phyloP scores from a whole-genome alignment of 2,329 filamentous ascomycete genomes.

The Fusarium sp. region DNA sequence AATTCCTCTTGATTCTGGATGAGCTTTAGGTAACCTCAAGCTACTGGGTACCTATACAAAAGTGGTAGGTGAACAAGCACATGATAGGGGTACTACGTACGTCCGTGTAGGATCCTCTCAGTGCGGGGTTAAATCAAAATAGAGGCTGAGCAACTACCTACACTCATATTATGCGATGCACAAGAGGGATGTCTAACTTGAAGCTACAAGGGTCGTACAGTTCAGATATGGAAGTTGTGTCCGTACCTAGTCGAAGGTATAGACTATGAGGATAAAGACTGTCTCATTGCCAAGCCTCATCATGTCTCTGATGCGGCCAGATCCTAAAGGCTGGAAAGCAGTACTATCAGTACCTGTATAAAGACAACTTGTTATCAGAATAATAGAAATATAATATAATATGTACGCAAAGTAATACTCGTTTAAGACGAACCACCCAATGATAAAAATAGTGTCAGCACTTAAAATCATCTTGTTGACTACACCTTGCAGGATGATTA shows the following conservation, averaged over 20 bases:
- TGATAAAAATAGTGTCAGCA: background rate
- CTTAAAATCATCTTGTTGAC: background rate
- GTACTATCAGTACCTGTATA: background rate
- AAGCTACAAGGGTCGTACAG: slow-evolving; percentile 3
- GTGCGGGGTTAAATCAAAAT: slow-evolving; percentile 19
- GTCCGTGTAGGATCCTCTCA: background rate
- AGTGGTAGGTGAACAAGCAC: slow-evolving; percentile 22
- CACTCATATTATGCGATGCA: background rate
- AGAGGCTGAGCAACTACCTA: slow-evolving; percentile 9
- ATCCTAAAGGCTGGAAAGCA: background rate
- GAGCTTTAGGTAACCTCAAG: background rate
- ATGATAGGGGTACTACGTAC: slow-evolving; percentile 12
- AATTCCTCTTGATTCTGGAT: background rate
- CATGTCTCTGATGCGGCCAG: background rate
- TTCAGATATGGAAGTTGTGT: slow-evolving; percentile 32
- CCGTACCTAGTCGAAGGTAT: slow-evolving; percentile 2
- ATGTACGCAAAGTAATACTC: background rate
- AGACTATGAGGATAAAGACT: background rate
- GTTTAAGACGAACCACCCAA: background rate
- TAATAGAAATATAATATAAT: background rate
- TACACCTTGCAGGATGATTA: slow-evolving; percentile 21
- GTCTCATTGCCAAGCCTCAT: slow-evolving; percentile 24
- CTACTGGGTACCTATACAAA: slow-evolving; percentile 11
- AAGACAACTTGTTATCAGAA: background rate
- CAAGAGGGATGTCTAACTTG: background rate